Percentiles rank a stretch among this genome's conserved stretches.
Conservation (phyloP, 805 yeast species). For the Kodamaea leandrae region DNA sequence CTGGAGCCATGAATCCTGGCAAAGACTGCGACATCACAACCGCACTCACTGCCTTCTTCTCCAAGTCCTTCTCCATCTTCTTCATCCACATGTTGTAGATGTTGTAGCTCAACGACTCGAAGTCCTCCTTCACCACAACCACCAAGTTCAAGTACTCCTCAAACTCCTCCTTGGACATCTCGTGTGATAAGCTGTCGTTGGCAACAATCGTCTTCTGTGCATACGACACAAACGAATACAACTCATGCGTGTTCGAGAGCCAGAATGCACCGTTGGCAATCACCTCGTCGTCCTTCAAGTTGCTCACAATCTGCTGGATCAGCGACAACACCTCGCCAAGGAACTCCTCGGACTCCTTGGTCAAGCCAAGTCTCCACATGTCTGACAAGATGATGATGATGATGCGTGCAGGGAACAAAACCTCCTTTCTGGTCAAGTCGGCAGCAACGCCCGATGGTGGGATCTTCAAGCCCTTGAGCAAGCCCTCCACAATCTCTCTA, state of each 20-base stretch:
- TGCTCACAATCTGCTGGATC: constrained; percentile 78
- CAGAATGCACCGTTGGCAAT: constrained; percentile 94
- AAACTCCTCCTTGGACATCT: constrained; percentile 87
- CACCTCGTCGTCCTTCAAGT: constrained; percentile 80
- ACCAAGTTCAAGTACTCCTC: constrained; percentile 86
- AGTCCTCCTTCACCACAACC: constrained; percentile 89
- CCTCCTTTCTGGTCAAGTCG: constrained; percentile 82
- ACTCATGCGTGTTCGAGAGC: constrained; percentile 94
- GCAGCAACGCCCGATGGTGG: constrained; percentile 86
- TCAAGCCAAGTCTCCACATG: constrained; percentile 97
- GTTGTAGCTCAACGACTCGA: constrained; percentile 88
- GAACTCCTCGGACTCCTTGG: constrained; percentile 87
- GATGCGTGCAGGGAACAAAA: constrained; percentile 92
- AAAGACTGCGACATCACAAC: constrained; percentile 91
- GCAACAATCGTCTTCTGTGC: constrained; percentile 91
- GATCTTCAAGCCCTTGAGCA: constrained; percentile 77
- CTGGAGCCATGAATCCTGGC: constrained; percentile 93
- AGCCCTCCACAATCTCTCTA: constrained; percentile 80
- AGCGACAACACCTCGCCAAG: constrained; percentile 84
- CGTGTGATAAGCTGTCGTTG: constrained; percentile 73
- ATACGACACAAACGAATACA: constrained; percentile 89
- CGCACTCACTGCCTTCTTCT: constrained; percentile 91
- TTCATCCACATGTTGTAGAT: constrained; percentile 97
- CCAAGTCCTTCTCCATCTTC: constrained; percentile 85
- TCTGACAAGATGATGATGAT: constrained; percentile 88